Percentiles rank a stretch among this genome's conserved stretches.
Evolutionary conservation across 1,284 basidiomycete species (phyloP).

Genomic region (Ganoderma resinaceum): DNA sequence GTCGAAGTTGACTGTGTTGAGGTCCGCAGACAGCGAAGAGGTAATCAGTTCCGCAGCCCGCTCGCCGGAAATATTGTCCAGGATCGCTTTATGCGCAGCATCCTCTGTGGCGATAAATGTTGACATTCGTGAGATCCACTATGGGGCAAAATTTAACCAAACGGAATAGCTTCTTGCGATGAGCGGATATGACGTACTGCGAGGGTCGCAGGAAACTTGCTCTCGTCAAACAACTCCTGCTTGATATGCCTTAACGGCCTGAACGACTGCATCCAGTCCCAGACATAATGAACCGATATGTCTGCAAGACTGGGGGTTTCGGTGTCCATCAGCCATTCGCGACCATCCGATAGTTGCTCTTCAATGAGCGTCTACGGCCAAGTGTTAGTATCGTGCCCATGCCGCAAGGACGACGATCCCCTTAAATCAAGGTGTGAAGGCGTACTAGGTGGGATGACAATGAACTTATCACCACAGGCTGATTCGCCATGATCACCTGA

Average conservation of each 20-base stretch:
- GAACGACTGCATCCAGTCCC: constrained; percentile 52
- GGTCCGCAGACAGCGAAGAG: constrained; percentile 45
- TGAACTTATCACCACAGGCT: constrained; percentile 42
- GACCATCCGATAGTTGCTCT: constrained; percentile 60
- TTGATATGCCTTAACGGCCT: constrained; percentile 27
- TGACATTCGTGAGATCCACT: constrained; percentile 57
- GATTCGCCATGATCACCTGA: constrained; percentile 41
- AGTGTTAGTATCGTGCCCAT: constrained; percentile 4
- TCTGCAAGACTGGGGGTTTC: constrained; percentile 57
- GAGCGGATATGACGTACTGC: constrained; percentile 42
- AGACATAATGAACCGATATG: constrained; percentile 55
- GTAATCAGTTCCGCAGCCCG: constrained; percentile 54
- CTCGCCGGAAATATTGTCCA: constrained; percentile 47
- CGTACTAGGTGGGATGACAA: constrained; percentile 51
- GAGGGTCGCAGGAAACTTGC: constrained; percentile 48
- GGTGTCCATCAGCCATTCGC: constrained; percentile 66
- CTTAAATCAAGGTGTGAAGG: not conserved
- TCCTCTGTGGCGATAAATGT: constrained; percentile 32
- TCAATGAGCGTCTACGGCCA: constrained; percentile 51
- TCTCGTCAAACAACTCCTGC: constrained; percentile 47
- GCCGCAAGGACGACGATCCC: constrained; percentile 13
- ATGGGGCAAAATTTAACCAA: constrained; percentile 9
- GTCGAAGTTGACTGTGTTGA: constrained; percentile 54
- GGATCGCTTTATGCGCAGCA: constrained; percentile 16
- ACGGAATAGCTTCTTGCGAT: not conserved